Evolutionary conservation across 805 yeast genomes (phyloP).

Genomic region (Saccharomycopsis amapae): DNA sequence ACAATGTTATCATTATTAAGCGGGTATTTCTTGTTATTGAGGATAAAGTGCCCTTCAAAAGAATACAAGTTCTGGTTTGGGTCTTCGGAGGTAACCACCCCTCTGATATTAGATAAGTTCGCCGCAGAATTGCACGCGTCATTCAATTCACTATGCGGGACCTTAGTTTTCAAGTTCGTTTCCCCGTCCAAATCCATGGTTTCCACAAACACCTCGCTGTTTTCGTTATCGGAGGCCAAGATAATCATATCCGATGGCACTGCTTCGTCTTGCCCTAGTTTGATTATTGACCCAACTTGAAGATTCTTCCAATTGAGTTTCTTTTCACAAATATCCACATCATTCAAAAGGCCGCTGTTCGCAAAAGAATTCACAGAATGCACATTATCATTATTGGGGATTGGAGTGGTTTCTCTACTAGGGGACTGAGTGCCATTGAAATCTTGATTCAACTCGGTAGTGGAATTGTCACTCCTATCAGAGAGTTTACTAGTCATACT

Average conservation of each 20-base stretch:
- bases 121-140: constrained; percentile 42
- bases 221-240: constrained; percentile 53
- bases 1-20: constrained; percentile 76
- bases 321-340: constrained; percentile 26
- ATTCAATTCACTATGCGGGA: constrained; percentile 59
- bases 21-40: constrained; percentile 41
- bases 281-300: constrained; percentile 80
- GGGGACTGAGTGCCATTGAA: constrained; percentile 56
- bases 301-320: constrained; percentile 62
- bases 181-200: constrained; percentile 99
- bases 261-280: constrained; percentile 76
- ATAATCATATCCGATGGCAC: constrained; percentile 87
- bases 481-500: constrained; percentile 9
- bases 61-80: constrained; percentile 89
- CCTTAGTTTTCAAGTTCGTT: constrained; percentile 75
- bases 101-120: constrained; percentile 43
- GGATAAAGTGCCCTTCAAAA: constrained; percentile 68
- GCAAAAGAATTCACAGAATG: constrained; percentile 19
- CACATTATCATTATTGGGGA: not conserved
- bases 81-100: constrained; percentile 68
- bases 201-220: constrained; percentile 70
- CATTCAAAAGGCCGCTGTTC: too few species aligned
- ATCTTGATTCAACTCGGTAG: constrained; percentile 10
- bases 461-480: constrained; percentile 9
- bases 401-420: constrained; percentile 25